Percentiles rank a stretch among this genome's conserved stretches.
Conservation (phyloP, 2,329 filamentous ascomycete genomes). For the Lachnellula hyalina region DNA sequence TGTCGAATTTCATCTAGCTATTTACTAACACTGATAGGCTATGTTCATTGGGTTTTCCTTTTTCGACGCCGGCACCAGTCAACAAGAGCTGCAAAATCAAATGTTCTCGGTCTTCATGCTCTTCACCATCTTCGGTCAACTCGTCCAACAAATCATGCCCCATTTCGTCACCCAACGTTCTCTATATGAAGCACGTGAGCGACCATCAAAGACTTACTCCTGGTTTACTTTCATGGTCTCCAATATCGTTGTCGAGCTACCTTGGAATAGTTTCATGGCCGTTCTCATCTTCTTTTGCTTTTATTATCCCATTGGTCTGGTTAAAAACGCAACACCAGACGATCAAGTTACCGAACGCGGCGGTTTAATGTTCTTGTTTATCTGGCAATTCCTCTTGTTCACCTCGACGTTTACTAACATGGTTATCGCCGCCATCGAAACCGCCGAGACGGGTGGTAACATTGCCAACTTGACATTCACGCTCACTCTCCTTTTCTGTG, state of each 20-base stretch:
- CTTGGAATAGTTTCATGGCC: slow-evolving; percentile 71
- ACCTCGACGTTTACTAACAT: slow-evolving; percentile 77
- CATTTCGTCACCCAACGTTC: slow-evolving; percentile 42
- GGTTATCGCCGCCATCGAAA: slow-evolving; percentile 68
- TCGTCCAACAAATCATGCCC: slow-evolving; percentile 72
- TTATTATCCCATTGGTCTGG: slow-evolving; percentile 79
- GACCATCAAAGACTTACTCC: slow-evolving; percentile 70
- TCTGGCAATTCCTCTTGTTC: slow-evolving; percentile 71
- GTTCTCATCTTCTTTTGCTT: slow-evolving; percentile 70
- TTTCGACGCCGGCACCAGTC: slow-evolving; percentile 51
- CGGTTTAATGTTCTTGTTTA: slow-evolving; percentile 70
- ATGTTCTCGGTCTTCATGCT: slow-evolving; percentile 73
- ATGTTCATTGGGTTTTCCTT: slow-evolving; percentile 65
- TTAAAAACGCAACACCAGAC: slow-evolving; percentile 59
- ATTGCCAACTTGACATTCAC: slow-evolving; percentile 70
- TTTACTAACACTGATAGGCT: slow-evolving; percentile 31
- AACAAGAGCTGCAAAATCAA: slow-evolving; percentile 60
- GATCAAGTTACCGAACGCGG: slow-evolving; percentile 62
- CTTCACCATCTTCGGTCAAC: slow-evolving; percentile 63
- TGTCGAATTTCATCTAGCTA: neutral
- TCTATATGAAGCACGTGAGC: slow-evolving; percentile 65
- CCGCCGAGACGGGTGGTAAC: slow-evolving; percentile 69
- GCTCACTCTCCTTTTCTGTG: slow-evolving; percentile 67
- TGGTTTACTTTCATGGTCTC: slow-evolving; percentile 61
- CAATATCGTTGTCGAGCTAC: slow-evolving; percentile 74